Evolutionary conservation across 2,329 filamentous ascomycete genomes (phyloP), one percentile per base, ranked within the genome.

Genomic region (Botryotinia globosa): DNA sequence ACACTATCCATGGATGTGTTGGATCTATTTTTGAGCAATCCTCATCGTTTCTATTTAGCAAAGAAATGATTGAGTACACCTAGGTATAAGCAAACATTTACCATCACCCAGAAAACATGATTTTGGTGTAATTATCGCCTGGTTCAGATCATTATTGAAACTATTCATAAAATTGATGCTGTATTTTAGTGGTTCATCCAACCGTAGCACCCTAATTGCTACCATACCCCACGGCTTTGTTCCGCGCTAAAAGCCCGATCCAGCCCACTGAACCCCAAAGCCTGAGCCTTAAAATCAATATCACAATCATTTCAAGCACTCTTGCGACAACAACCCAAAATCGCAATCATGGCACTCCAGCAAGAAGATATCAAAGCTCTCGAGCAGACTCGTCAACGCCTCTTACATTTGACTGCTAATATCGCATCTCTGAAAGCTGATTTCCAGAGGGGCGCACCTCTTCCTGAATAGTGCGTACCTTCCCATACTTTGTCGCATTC

Each of bases 391-490:
- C 88, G 92, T 58, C 88, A 90, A 78, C 87, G 90, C 42, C 85
- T 94, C 34, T 85, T 86, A 63, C 90, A 93, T 79, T 86, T 94
- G 37, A 88, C 89, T 6, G 90, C 87, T 80, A 92, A 88, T 77
- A 87, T 94, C 32, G 85, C 83, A 73, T 91, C 90, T 58, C 83
- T 94, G 34, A 87, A 88, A 77, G 82, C 84, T 75, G 87, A 89
- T 77, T 84, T 94, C 56, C 81, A 88, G 56, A 85, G 86, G 74
- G 89, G 86, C 80, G 88, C 91, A 71, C 90, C 90, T 37, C 84
- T 94, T 8, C 92, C 92, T 39, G 86, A 86, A 72, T 88, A 89
- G 91, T 93, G 83, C 74, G 85, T 73, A 22, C 74, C 25, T 62
- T 10, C 32, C 34, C 42, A 45, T 45, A 9, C 51, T 48, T 48